phyloP scores from a whole-genome alignment of 2,329 filamentous ascomycete genomes.

The Thielaviopsis euricoi region DNA sequence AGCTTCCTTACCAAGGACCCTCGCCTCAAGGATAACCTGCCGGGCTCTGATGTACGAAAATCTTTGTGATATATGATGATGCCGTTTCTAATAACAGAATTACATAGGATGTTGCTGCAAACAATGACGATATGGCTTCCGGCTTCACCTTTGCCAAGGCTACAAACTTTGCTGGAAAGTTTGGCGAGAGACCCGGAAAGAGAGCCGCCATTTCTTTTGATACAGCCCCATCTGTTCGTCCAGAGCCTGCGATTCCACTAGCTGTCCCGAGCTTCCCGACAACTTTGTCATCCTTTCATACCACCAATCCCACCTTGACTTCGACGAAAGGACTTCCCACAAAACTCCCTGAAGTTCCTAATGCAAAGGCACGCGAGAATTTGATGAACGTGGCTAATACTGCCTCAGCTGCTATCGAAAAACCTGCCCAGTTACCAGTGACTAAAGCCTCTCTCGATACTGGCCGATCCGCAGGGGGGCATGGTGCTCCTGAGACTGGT shows the following conservation, averaged over 20 bases:
- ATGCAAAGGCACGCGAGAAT: background rate
- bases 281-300: background rate
- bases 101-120: background rate
- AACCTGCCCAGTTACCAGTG: background rate
- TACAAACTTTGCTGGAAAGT: slow-evolving; percentile 10
- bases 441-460: background rate
- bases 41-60: background rate
- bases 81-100: background rate
- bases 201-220: background rate
- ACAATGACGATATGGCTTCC: background rate
- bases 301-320: background rate
- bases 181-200: slow-evolving; percentile 3
- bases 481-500: background rate
- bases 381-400: background rate
- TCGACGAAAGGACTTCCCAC: background rate
- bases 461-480: background rate
- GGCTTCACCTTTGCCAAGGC: slow-evolving; percentile 10
- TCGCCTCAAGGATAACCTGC: background rate
- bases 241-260: background rate
- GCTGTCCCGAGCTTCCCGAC: background rate
- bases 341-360: background rate
- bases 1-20: background rate
- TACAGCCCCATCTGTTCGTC: background rate
- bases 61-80: no score
- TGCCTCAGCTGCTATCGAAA: background rate